phyloP scores from a whole-genome alignment of 768 basidiomycete genomes.

The Leccinum arenicola region DNA sequence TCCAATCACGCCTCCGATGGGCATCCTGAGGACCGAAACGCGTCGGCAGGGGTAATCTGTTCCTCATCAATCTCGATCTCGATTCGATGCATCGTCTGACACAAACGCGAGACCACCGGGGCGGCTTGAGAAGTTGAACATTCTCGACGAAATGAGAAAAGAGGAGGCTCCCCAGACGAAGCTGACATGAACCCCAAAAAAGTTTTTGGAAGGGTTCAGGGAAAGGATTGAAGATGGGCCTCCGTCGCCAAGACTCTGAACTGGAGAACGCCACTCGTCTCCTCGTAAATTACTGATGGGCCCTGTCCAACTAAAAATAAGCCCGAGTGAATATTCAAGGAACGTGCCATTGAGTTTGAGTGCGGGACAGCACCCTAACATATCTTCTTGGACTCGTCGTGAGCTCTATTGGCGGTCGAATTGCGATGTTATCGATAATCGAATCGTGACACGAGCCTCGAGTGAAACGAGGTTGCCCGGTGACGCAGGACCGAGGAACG shows the following conservation, averaged over 20 bases:
- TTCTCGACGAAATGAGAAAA: not conserved
- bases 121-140: not conserved
- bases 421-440: not conserved
- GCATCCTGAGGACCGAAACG: not conserved
- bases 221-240: not conserved
- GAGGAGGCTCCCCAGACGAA: not conserved
- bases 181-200: not conserved
- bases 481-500: not conserved
- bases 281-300: not conserved
- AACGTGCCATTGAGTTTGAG: not conserved
- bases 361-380: not conserved
- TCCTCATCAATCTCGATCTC: not conserved
- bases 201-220: not conserved
- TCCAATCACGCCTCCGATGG: not conserved
- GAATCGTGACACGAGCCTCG: not conserved
- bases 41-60: not conserved
- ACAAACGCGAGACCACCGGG: not conserved
- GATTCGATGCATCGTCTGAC: not conserved
- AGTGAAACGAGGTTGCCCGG: not conserved
- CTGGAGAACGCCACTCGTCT: slow-evolving; percentile 8
- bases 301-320: slow-evolving; percentile 3
- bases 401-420: not conserved
- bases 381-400: not conserved
- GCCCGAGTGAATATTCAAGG: not conserved
- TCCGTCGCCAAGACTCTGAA: not conserved